Evolutionary conservation across 306 rosid genomes (phyloP), one percentile per base, ranked within the genome.

Genomic region (Ormosia semicastrata): DNA sequence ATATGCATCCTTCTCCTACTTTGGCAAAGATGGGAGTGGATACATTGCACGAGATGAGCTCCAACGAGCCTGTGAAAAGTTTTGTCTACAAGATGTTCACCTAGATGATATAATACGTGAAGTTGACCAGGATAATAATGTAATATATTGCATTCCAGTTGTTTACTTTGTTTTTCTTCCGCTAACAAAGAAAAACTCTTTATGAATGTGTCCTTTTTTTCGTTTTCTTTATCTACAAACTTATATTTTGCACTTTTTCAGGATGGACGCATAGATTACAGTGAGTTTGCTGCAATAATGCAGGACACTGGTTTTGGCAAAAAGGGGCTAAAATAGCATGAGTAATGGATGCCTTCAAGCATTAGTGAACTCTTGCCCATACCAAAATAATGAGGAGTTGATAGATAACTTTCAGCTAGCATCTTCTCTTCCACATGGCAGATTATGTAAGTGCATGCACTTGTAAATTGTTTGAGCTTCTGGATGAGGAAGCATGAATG

Each of bases 181-280:
- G 40, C 15, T n/a, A n/a, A 41, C 49, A 17, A 53, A 63, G 24
- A 24, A 24, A 24, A 24, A 24, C 24, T 24, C 24, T 24, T 24
- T 7, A 15, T 43, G 11, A 34, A 70, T 9, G 8, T 30, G 37
- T 12, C 44, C 29, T 3, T 17, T 30, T 47, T 53, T 34, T 30
- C 14, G 8, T 70, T 37, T 17, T 46, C 66, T 36, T 54, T 33
- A 34, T 63, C 43, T 73, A 53, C 24, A 0, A 24, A 82, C 83
- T 54, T 39, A 33, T 12, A 14, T 73, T 73, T 70, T 78, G 76
- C 73, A 46, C 54, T 79, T 85, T 88, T 88, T 36, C 97, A 95
- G 99, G 99, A 95, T 71, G 95, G 98, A 14, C 95, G 88, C 46
- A 95, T 95, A 71, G 98, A 95, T 88, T 95, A 95, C 71, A 90